Base-by-base conservation (phyloP, 1,284 basidiomycete genomes). In the Moesziomyces sp. region DNA sequence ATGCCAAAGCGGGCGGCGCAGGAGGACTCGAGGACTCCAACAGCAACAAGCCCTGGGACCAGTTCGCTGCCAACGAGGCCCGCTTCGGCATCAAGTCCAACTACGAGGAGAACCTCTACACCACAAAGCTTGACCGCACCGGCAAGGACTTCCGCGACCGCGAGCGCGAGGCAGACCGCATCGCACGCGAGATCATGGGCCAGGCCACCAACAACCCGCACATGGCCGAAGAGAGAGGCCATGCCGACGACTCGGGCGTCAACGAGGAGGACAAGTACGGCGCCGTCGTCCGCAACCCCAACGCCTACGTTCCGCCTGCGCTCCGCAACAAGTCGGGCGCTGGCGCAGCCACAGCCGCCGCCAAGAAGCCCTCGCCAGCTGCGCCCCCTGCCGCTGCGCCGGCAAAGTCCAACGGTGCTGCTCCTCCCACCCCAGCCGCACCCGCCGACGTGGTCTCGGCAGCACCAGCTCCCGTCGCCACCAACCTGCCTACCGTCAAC, bases 201-300 rank as follows among this genome's bases (percentile, higher is more conserved):
- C 73, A 79, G 64, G 60, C 71, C 26, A 70, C 81, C 28, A 77
- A 69, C 82, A 99, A 98, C 85, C 86, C 90, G 2, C 96, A 99
- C 85, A 85, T 98, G 56, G 91, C 91, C 52, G 96, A 99, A 85
- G 96, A 99, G 86, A 89, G 96, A 68, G 90, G 90, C 50, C 85
- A 91, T 77, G 91, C 91, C 76, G 91, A 92, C 77, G 90, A 88
- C 69, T 67, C 74, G 16, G 90, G 91, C 26, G 84, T 88, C 62
- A 93, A 96, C 83, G 96, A 99, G 86, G 97, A 98, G 86, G 94
- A 97, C 87, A 95, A 93, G 93, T 98, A 95, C 84, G 92, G 93
- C 66, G 94, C 94, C 38, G 96, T 99, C 43, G 90, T 93, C 49
- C 91, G 96, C 61, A 88, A 90, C 48, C 88, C 91, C 21, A 92